A percentile compares a stretch with the other conserved stretches of the same genome.
Evolutionary conservation across 2,329 filamentous ascomycete species (phyloP).

Genomic region (Colletotrichum tofieldiae): DNA sequence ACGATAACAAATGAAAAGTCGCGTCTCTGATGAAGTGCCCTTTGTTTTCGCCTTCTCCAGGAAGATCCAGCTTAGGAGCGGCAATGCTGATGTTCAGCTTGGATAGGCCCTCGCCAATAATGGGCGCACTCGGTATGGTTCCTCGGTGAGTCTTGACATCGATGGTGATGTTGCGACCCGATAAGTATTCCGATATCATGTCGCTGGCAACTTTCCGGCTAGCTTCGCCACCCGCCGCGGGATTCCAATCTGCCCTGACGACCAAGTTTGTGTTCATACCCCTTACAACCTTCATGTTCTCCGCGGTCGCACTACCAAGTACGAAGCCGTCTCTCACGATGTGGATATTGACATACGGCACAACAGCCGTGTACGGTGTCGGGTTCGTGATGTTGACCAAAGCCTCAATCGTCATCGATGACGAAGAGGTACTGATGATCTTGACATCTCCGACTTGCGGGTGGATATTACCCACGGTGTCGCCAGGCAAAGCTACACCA

Average conservation of each 20-base stretch:
- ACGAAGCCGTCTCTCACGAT: conserved; percentile 81
- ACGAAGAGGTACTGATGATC: conserved; percentile 80
- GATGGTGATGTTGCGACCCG: conserved; percentile 87
- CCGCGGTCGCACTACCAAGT: conserved; percentile 81
- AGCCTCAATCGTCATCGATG: conserved; percentile 80
- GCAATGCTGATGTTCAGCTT: conserved; percentile 79
- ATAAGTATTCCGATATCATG: conserved; percentile 88
- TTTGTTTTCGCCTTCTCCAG: conserved; percentile 63
- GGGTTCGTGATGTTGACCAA: conserved; percentile 90
- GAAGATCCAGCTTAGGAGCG: conserved; percentile 77
- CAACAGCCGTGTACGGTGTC: conserved; percentile 84
- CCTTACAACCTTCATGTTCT: conserved; percentile 73
- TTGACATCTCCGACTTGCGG: conserved; percentile 81
- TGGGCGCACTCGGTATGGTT: conserved; percentile 82
- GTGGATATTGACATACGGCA: conserved; percentile 87
- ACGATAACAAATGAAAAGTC: conserved; percentile 88
- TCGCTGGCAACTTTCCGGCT: conserved; percentile 77
- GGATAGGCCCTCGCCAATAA: conserved; percentile 81
- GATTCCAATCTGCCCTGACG: conserved; percentile 83
- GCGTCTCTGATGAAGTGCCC: conserved; percentile 87
- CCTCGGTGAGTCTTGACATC: conserved; percentile 79
- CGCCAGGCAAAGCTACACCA: conserved; percentile 70
- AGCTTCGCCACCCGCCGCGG: conserved; percentile 73
- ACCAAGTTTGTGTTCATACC: conserved; percentile 81
- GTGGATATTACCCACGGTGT: conserved; percentile 62